Base-by-base conservation (phyloP, 257 asterid genomes). In the Ballota nigra region DNA sequence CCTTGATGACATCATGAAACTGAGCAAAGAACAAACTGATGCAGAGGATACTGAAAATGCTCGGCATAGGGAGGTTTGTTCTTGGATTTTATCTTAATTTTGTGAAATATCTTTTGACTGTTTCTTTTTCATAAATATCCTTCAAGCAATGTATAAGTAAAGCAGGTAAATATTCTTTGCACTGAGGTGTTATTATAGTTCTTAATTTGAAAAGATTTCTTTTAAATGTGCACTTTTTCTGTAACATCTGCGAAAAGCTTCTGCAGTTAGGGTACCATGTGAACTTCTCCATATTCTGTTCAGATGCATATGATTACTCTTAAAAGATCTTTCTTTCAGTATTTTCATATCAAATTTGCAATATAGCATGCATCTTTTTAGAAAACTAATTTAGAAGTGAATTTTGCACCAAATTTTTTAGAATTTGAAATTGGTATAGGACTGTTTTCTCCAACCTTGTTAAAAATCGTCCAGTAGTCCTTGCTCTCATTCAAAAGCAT, bases 1-100 rank as follows among this genome's bases (percentile, higher is more conserved):
- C 82, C 80, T 89, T 40, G 87, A 91, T 65, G 99, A 94, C 75
- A 72, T 94, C 78, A 89, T 83, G 95, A 87, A 89, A 73, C 83
- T 93, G 79, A 89, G 92, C 88, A 86, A 88, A 82, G 99, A 89
- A 77, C 96, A 94, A 77, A 82, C 80, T 68, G 92, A 89, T 77
- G 99, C 95, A 8, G 99, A 94, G 79, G 96, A 94, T 78, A 91
- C 93, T 16, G 99, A 94, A 84, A 91, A 85, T 77, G 87, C 92
- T 36, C 88, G 98, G 81, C 97, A 94, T 65, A 76, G 91, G 71
- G 98, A 92, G 98, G 99, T 94, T 76, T 64, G 86, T 81, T 82
- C 74, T 53, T 47, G 22, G 62, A 31, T 62, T 36, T 67, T 56
- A 52, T 61, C 73, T 60, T 64, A 8, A n/a, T 40, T 74, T 47